These are phyloP conservation scores for Omphalotus guepiniiformis DNA, from an alignment of 768 basidiomycete genomes.

Conservation along the genomic window DNA sequence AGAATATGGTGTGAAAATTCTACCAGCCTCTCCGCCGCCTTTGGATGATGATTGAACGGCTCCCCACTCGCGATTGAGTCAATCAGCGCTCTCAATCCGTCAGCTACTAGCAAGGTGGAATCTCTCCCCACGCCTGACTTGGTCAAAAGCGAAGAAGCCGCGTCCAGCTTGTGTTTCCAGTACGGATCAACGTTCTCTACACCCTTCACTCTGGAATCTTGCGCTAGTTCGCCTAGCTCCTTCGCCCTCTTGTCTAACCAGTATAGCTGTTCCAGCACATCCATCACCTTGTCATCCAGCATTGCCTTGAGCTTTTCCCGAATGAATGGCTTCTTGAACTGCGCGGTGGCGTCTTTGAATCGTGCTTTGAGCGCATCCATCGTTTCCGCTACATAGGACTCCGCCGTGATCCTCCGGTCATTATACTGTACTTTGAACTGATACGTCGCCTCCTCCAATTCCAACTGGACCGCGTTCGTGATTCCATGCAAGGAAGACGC, in stretches of 20 bases:
- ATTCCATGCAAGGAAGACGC: conserved; percentile 93
- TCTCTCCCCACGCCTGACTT: conserved; percentile 96
- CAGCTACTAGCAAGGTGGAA: conserved; percentile 90
- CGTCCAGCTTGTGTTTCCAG: conserved; percentile 96
- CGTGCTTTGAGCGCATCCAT: conserved; percentile 88
- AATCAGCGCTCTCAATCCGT: conserved; percentile 85
- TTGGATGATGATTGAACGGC: conserved; percentile 89
- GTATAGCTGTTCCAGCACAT: conserved; percentile 94
- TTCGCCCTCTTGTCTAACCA: conserved; percentile 87
- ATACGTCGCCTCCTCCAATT: conserved; percentile 94
- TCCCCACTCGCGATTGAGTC: conserved; percentile 86
- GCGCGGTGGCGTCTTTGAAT: conserved; percentile 80
- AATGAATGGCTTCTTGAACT: conserved; percentile 87
- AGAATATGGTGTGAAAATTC: conserved; percentile 92
- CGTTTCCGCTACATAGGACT: conserved; percentile 97
- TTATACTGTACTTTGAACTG: conserved; percentile 99
- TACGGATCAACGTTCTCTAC: conserved; percentile 80
- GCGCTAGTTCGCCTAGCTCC: conserved; percentile 69
- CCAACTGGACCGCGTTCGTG: conserved; percentile 94
- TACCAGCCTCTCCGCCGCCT: conserved; percentile 82
- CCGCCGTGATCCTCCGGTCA: conserved; percentile 89
- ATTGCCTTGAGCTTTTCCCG: conserved; percentile 85
- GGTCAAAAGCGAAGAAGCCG: conserved; percentile 87
- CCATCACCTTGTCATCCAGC: conserved; percentile 96
- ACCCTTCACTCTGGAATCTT: conserved; percentile 58